Conservation (phyloP, 768 basidiomycete genomes). For the Tephrocybe sp. region DNA sequence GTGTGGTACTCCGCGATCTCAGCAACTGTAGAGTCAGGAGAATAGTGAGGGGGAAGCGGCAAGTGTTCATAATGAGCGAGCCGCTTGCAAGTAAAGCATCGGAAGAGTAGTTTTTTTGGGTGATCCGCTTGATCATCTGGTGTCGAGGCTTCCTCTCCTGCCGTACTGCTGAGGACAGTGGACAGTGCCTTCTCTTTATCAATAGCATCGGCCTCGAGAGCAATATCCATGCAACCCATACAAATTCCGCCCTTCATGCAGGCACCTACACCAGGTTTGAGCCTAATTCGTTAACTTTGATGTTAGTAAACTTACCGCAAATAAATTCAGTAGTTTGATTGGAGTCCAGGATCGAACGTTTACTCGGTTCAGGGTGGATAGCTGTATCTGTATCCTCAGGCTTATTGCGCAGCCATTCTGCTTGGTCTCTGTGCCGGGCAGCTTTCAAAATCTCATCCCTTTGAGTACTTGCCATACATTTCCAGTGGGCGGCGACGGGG, state of each 20-base stretch:
- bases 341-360: constrained; percentile 45
- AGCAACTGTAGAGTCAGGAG: constrained; percentile 30
- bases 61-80: constrained; percentile 82
- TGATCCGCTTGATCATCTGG: background rate
- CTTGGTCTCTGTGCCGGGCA: constrained; percentile 50
- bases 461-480: constrained; percentile 63
- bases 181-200: constrained; percentile 1
- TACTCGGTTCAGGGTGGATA: constrained; percentile 32
- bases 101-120: constrained; percentile 54
- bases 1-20: constrained; percentile 63
- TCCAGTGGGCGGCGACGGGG: constrained; percentile 77
- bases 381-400: constrained; percentile 22
- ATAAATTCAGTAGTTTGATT: constrained; percentile 77
- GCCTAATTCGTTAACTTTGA: background rate
- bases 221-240: constrained; percentile 68
- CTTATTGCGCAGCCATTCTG: constrained; percentile 33
- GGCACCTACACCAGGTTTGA: constrained; percentile 31
- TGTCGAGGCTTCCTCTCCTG: background rate
- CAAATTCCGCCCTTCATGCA: constrained; percentile 80
- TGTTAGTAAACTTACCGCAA: constrained; percentile 45
- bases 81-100: constrained; percentile 83
- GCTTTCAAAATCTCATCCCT: constrained; percentile 75
- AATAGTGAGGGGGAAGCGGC: constrained; percentile 40
- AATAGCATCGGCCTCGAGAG: constrained; percentile 40
- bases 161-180: constrained; percentile 21